phyloP scores from a whole-genome alignment of 495 filamentous ascomycete species.

The Aspergillus mulundensis region DNA sequence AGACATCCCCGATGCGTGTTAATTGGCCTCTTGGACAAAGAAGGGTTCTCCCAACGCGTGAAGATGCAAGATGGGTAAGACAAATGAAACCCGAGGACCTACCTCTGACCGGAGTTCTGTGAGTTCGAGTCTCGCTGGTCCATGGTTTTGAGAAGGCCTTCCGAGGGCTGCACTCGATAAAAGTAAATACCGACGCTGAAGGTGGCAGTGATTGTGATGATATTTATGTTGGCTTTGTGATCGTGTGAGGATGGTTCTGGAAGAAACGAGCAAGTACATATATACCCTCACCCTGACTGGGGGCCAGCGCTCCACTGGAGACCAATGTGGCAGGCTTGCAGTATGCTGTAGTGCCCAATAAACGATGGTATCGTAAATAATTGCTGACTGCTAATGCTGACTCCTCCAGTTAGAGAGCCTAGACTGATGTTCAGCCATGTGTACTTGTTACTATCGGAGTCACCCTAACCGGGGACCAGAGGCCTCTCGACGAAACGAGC shows the following conservation, averaged over 20 bases:
- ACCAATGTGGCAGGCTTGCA: neutral
- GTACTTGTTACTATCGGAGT: too few species aligned
- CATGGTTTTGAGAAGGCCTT: neutral
- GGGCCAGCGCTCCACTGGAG: neutral
- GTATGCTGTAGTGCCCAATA: neutral
- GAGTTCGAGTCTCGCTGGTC: neutral
- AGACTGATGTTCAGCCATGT: neutral
- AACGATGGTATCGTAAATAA: neutral
- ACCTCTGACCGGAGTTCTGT: conserved; percentile 4
- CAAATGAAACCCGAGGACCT: neutral
- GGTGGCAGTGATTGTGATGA: neutral
- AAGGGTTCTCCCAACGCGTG: neutral
- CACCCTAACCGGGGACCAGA: too few species aligned
- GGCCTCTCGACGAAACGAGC: neutral
- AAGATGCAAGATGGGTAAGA: neutral
- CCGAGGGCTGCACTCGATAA: neutral
- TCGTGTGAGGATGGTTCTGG: neutral
- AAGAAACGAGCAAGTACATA: neutral
- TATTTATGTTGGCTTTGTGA: neutral
- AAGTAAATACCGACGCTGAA: too few species aligned
- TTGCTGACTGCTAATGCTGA: neutral
- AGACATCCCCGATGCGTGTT: neutral
- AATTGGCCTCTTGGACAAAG: neutral
- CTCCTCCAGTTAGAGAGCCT: neutral
- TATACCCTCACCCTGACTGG: neutral